Evolutionary conservation across 1,139 yeast genomes (phyloP), one percentile per base, ranked within the genome.

Genomic region (Wickerhamiella infanticola): DNA sequence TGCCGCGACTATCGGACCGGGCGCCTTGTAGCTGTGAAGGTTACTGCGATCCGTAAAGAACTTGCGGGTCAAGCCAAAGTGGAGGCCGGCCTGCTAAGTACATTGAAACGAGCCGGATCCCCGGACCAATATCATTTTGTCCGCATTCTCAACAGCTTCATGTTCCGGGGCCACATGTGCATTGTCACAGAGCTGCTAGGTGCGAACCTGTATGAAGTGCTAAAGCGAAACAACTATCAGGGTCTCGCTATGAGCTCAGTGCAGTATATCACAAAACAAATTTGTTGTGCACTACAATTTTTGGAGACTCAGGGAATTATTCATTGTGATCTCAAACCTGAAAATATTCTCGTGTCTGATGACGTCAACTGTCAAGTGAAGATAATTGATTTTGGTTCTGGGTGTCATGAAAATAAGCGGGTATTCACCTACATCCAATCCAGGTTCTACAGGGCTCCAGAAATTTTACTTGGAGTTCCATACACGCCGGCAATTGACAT

Each of bases 381-480:
- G 61, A 83, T 93, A 41, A 88, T 93, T 56, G 99, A 93, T 65
- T 93, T 93, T 66, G 99, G 99, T 0, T 78, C 93, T 6, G 95
- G 98, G 0, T 93, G 98, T 61, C 90, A 84, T 58, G 94, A 90
- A 49, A 69, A 86, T 44, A 93, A 85, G 57, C 84, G 95, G 0
- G 70, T 88, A 4, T 90, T 86, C 64, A 84, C 97, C 0, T 93
- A 93, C 61, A 86, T 93, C 51, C 99, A 93, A 62, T 85, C 95
- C 5, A 70, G 99, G 48, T 93, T 90, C 60, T 93, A 93, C 63
- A 72, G 99, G 50, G 84, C 95, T 0, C 86, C 95, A 0, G 95
- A 85, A 59, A 86, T 85, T 3, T 67, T 82, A 38, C 57, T 84
- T n/a, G 95, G 95, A 1, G 78, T 85, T 48, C 70, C 75, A 33